A percentile compares a stretch with the other conserved stretches of the same genome.
These are phyloP conservation scores for Phytophthora boehmeriae DNA, from an alignment of 352 stramenopile genomes.

Conservation along the genomic window DNA sequence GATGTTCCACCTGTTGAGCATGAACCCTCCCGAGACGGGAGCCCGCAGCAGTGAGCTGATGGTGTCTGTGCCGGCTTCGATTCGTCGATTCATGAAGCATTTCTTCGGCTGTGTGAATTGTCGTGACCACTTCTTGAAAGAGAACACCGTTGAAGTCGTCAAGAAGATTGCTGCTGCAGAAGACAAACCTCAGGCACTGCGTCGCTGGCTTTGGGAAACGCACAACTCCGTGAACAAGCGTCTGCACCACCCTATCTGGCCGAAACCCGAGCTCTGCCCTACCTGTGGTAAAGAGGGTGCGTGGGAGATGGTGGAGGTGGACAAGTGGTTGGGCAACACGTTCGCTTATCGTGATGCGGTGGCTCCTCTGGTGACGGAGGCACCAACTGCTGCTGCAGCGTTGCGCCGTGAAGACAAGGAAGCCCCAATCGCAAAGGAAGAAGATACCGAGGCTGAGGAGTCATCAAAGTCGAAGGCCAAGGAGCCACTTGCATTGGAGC, in stretches of 20 bases:
- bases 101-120: slow-evolving; percentile 86
- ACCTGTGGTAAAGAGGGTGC: slow-evolving; percentile 64
- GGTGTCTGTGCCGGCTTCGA: slow-evolving; percentile 73
- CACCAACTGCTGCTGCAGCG: slow-evolving; percentile 25
- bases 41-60: slow-evolving; percentile 53
- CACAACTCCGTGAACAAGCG: slow-evolving; percentile 88
- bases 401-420: slow-evolving; percentile 26
- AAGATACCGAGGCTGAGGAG: slow-evolving; percentile 18
- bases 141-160: slow-evolving; percentile 73
- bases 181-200: slow-evolving; percentile 69
- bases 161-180: slow-evolving; percentile 65
- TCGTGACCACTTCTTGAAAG: slow-evolving; percentile 78
- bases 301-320: slow-evolving; percentile 74
- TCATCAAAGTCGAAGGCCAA: slow-evolving; percentile 13
- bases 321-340: slow-evolving; percentile 73
- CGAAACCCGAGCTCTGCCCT: slow-evolving; percentile 72
- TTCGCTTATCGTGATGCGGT: slow-evolving; percentile 70
- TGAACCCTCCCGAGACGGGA: slow-evolving; percentile 59
- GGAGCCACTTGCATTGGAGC: slow-evolving; percentile 22
- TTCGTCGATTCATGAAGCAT: slow-evolving; percentile 85
- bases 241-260: slow-evolving; percentile 75
- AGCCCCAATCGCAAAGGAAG: slow-evolving; percentile 9
- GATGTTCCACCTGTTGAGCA: slow-evolving; percentile 88
- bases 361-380: slow-evolving; percentile 36
- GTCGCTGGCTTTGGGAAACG: slow-evolving; percentile 84